A percentile compares a stretch with the other conserved stretches of the same genome.
These are phyloP conservation scores for Lipomyces yamadae DNA, from an alignment of 805 yeast genomes.

Conservation along the genomic window DNA sequence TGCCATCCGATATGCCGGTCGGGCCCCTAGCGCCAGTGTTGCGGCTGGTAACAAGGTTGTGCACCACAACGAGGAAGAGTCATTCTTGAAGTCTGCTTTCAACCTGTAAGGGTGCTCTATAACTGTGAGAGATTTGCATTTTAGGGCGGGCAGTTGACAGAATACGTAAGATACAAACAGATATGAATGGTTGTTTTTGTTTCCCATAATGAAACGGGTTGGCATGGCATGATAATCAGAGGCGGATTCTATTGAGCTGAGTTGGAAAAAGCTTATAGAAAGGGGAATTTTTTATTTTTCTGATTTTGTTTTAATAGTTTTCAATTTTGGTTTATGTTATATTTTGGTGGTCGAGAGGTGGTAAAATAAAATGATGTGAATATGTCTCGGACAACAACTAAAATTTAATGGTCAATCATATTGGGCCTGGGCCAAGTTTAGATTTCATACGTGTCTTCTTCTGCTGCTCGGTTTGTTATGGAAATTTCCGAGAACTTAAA, in stretches of 20 bases:
- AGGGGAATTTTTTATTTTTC: background rate
- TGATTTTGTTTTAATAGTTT: background rate
- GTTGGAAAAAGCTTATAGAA: background rate
- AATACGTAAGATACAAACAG: no score
- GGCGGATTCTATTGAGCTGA: background rate
- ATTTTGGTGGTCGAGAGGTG: background rate
- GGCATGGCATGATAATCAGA: background rate
- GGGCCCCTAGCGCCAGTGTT: constrained; percentile 97
- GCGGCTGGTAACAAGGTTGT: constrained; percentile 95
- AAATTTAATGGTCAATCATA: no score
- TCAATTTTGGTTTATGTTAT: no score
- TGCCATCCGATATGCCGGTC: constrained; percentile 84
- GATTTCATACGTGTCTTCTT: no score
- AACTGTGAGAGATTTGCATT: no score
- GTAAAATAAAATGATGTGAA: no score
- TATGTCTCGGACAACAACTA: no score
- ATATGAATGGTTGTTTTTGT: background rate
- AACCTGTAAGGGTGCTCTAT: constrained; percentile 27
- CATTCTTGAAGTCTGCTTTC: constrained; percentile 81
- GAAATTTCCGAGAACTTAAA: no score
- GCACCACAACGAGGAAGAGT: constrained; percentile 87
- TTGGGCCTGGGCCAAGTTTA: no score
- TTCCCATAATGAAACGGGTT: background rate
- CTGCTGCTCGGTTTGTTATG: no score
- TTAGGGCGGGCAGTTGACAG: no score